A percentile compares a stretch with the other conserved stretches of the same genome.
Evolutionary conservation across 306 rosid species (phyloP).

Genomic region (Vigna nakashimae): DNA sequence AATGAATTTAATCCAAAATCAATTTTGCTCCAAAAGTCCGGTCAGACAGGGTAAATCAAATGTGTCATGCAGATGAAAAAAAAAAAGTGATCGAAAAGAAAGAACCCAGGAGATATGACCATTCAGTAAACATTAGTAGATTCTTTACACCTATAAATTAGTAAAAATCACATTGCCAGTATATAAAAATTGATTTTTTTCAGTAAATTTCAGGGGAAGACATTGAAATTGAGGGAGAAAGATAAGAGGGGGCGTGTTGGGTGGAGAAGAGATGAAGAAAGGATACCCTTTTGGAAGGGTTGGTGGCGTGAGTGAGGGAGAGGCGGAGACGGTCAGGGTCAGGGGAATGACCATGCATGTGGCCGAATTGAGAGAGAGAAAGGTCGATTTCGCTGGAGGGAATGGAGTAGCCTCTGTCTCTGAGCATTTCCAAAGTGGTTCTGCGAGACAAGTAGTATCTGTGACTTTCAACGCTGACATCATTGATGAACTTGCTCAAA

Average conservation of each 20-base stretch:
- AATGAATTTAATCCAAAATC: too few species aligned
- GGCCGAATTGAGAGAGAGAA: constrained; percentile 72
- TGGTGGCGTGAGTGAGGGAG: constrained; percentile 60
- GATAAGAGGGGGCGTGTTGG: not conserved
- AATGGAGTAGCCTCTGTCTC: constrained; percentile 77
- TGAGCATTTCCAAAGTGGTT: constrained; percentile 84
- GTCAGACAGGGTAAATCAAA: too few species aligned
- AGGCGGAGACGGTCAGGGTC: constrained; percentile 78
- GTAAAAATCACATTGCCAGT: not conserved
- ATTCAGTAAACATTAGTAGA: not conserved
- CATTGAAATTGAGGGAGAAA: not conserved
- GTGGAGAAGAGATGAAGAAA: not conserved
- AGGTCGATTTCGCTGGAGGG: constrained; percentile 62
- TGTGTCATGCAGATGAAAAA: too few species aligned
- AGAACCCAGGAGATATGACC: not conserved
- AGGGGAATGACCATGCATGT: constrained; percentile 58
- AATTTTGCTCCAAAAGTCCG: too few species aligned
- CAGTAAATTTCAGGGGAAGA: not conserved
- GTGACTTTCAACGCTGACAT: constrained; percentile 73
- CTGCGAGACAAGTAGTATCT: constrained; percentile 74
- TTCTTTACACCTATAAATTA: not conserved
- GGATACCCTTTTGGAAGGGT: constrained; percentile 70
- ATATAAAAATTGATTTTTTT: not conserved
- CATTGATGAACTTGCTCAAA: constrained; percentile 58
- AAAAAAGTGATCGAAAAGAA: too few species aligned